Base-by-base conservation (phyloP, 768 basidiomycete species). In the Podaxis sp. region DNA sequence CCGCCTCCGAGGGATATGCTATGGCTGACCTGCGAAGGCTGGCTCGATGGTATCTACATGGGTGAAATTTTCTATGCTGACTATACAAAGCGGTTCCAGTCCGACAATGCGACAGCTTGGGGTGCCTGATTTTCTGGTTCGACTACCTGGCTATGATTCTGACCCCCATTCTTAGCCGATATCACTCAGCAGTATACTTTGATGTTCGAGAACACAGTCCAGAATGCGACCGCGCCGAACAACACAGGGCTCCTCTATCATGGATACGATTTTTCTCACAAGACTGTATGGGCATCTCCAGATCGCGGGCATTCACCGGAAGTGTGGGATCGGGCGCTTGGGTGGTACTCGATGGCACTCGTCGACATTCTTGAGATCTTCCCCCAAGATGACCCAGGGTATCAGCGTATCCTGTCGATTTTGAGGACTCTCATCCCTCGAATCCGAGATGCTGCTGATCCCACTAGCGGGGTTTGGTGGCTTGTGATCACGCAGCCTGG, bases 401-500 rank as follows among this genome's bases (percentile, higher is more conserved):
- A 73, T 36, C 40, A 59, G 0, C 56, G 64, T 5, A 70, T 80
- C 21, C 71, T 77, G n/a, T 37, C 58, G 5, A 72, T 75, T 38
- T 68, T 79, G 13, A 67, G 67, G 42, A 70, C 65, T 0, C 69
- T 82, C 11, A 70, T 70, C 0, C 77, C 77, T 2, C 67, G 66
- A 16, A 64, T 82, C 6, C 66, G 66, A 6, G 72, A 71, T 55
- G 77, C 78, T 0, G 78, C 78, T 0, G 77, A 80, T 57, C 68
- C 71, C 3, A 57, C 53, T 1, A 70, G 69, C 11, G 79, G 78
- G 18, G 79, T 72, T 14, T 82, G 80, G 79, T 82, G 80, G 81
- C 72, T 81, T 28, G 79, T 82, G n/a, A 71, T 81, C 27, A 78
- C 76, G 9, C 76, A 81, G 64, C 78, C 80, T 14, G 78, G 78